Evolutionary conservation across 208 protist species (phyloP).

Genomic region (Crithidia acanthocephali): DNA sequence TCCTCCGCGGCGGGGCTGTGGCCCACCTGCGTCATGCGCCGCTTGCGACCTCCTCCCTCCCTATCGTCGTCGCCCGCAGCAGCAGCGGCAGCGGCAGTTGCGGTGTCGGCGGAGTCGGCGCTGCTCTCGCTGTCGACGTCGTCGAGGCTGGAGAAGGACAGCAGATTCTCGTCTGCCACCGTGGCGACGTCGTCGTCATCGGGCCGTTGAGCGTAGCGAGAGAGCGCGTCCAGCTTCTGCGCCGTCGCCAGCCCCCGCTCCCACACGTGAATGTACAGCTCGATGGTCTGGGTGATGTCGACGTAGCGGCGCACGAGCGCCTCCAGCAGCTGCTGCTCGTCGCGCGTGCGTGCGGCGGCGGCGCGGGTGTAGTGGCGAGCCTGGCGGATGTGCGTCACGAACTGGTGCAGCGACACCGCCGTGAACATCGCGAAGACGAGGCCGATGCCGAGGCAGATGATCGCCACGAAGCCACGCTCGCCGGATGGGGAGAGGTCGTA

Average conservation of each 20-base stretch:
- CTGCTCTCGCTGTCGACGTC: neutral
- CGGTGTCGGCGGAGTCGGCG: neutral
- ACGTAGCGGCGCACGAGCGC: conserved; percentile 25
- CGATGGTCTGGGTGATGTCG: conserved; percentile 14
- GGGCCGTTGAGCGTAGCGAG: neutral
- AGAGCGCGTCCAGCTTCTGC: conserved; percentile 24
- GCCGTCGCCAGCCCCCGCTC: conserved; percentile 28
- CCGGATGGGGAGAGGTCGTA: neutral
- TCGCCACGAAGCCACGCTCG: conserved; percentile 10
- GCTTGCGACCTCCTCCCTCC: neutral
- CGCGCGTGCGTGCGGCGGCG: neutral
- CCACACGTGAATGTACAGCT: conserved; percentile 27
- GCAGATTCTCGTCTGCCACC: neutral
- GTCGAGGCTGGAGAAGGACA: conserved; percentile 17
- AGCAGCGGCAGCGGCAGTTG: neutral
- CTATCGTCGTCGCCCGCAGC: neutral
- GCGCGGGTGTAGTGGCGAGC: neutral
- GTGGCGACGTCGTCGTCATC: conserved; percentile 9
- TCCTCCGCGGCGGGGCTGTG: neutral
- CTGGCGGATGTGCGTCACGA: neutral
- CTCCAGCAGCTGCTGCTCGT: conserved; percentile 9
- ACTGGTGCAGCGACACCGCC: conserved; percentile 17
- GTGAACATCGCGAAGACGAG: conserved; percentile 12
- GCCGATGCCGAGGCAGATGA: conserved; percentile 17
- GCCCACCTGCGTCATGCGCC: too few relatives aligned